Evolutionary conservation across 768 basidiomycete species (phyloP).

Genomic region (Floccularia luteovirens): DNA sequence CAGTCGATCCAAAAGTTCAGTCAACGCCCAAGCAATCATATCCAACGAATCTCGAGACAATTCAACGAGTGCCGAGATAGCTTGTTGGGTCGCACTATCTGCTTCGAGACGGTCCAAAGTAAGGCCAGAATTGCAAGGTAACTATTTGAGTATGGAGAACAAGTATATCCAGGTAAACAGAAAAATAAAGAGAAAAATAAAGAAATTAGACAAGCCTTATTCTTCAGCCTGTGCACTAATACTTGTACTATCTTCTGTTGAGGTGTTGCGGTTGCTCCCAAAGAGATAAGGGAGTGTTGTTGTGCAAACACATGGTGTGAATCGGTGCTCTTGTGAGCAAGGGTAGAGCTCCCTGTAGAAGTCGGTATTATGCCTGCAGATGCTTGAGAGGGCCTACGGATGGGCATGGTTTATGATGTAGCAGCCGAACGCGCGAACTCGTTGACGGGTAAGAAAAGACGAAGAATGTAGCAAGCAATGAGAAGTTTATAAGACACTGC

Average conservation of each 20-base stretch:
- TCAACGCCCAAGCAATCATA: constrained; percentile 72
- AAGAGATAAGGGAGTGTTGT: constrained; percentile 24
- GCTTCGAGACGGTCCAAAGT: constrained; percentile 66
- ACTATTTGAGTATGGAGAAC: constrained; percentile 32
- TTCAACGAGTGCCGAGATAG: constrained; percentile 74
- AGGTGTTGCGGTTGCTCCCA: constrained; percentile 39
- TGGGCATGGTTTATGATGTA: constrained; percentile 27
- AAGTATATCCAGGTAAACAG: constrained; percentile 1
- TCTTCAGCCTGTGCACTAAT: constrained; percentile 72
- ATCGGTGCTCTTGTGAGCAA: constrained; percentile 57
- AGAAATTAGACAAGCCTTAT: constrained; percentile 47
- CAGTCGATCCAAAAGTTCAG: constrained; percentile 71
- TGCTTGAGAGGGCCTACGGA: constrained; percentile 56
- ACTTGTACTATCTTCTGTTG: constrained; percentile 81
- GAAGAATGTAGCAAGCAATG: no score
- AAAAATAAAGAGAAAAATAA: constrained; percentile 2
- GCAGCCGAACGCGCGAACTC: constrained; percentile 2
- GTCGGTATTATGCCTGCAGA: constrained; percentile 25
- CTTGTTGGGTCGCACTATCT: constrained; percentile 68
- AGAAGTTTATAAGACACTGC: no score
- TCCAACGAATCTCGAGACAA: constrained; percentile 72
- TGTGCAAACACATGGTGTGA: constrained; percentile 40
- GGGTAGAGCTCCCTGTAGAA: constrained; percentile 26
- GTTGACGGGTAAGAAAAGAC: constrained; percentile 2
- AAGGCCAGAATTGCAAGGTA: constrained; percentile 80